Conservation (phyloP, 208 protist genomes). For the Leishmania aethiopica region DNA sequence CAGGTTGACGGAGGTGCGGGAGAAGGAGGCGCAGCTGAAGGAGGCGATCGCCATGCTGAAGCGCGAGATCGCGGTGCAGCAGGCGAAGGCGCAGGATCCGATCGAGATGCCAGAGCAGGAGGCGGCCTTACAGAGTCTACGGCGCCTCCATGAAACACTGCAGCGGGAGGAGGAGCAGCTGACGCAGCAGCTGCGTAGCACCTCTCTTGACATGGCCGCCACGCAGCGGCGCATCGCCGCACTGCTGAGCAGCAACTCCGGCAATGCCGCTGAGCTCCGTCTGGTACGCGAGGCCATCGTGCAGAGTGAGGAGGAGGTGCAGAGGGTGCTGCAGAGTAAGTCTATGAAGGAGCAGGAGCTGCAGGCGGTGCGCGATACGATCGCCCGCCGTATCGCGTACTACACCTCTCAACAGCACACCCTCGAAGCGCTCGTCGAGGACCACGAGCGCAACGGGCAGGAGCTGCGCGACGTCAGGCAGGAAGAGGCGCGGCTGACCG, state of each 20-base stretch:
- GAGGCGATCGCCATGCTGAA: conserved; percentile 95
- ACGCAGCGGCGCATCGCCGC: conserved; percentile 55
- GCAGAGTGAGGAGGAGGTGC: conserved; percentile 60
- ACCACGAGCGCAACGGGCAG: conserved; percentile 49
- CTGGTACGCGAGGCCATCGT: conserved; percentile 44
- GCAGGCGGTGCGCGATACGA: conserved; percentile 60
- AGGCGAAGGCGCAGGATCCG: conserved; percentile 84
- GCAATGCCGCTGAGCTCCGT: conserved; percentile 57
- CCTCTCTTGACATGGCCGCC: conserved; percentile 50
- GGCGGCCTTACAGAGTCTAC: conserved; percentile 92
- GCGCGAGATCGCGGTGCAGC: conserved; percentile 93
- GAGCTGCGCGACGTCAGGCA: conserved; percentile 42
- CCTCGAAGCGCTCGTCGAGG: conserved; percentile 64
- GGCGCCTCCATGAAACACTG: conserved; percentile 90
- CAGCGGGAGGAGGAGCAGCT: conserved; percentile 91
- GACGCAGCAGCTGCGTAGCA: conserved; percentile 54
- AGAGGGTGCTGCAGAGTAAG: conserved; percentile 57
- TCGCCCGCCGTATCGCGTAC: conserved; percentile 42
- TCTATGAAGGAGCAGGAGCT: conserved; percentile 85
- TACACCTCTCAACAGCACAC: conserved; percentile 41
- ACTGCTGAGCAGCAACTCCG: conserved; percentile 45
- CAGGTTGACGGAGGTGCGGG: conserved; percentile 88
- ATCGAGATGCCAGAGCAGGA: conserved; percentile 93
- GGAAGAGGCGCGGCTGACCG: conserved; percentile 61
- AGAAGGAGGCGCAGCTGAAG: conserved; percentile 94